A percentile compares a stretch with the other conserved stretches of the same genome.
Evolutionary conservation across 208 protist species (phyloP).

Genomic region (Trypanosomatidae sp.): DNA sequence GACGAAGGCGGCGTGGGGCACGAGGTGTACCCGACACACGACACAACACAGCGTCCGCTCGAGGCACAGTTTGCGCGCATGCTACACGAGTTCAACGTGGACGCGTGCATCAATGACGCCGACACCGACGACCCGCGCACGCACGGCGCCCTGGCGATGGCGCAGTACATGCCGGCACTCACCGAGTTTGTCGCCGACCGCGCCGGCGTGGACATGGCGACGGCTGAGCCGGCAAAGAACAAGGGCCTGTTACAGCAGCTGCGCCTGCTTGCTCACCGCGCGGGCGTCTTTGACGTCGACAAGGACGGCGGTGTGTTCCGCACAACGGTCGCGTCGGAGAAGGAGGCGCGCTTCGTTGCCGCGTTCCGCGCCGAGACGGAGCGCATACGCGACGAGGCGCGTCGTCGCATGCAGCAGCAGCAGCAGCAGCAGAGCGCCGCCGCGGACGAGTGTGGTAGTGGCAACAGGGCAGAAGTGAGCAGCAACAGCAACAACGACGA

Average conservation of each 20-base stretch:
- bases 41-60: conserved; percentile 30
- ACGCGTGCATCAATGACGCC: conserved; percentile 52
- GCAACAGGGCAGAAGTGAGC: background rate
- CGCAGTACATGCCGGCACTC: conserved; percentile 64
- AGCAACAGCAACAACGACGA: conserved; percentile 8
- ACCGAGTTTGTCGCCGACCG: conserved; percentile 68
- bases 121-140: conserved; percentile 66
- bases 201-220: conserved; percentile 54
- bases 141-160: conserved; percentile 48
- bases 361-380: conserved; percentile 56
- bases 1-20: background rate
- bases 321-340: conserved; percentile 53
- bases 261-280: conserved; percentile 29
- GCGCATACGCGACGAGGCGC: conserved; percentile 44
- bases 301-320: conserved; percentile 29
- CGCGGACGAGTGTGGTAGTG: too few species aligned
- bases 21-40: conserved; percentile 26
- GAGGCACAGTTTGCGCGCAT: conserved; percentile 58
- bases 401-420: conserved; percentile 11
- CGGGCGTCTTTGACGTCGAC: conserved; percentile 43
- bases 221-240: conserved; percentile 52
- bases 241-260: conserved; percentile 77
- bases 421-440: background rate
- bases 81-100: conserved; percentile 63
- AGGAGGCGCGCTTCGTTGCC: conserved; percentile 52